Conservation (phyloP, 768 basidiomycete species). For the Lentinula aciculospora region DNA sequence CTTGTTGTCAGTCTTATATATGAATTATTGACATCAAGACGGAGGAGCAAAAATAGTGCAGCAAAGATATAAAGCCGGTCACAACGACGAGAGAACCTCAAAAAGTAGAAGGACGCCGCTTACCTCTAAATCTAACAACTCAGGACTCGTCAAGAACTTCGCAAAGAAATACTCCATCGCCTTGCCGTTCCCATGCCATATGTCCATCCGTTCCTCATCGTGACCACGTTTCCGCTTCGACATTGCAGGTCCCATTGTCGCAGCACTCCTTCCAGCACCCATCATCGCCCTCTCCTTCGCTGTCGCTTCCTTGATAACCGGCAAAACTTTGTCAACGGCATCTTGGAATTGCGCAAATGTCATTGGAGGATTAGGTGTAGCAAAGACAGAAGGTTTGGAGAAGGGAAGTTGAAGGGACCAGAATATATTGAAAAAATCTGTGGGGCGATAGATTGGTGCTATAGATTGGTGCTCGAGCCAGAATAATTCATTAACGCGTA, state of each 20-base stretch:
- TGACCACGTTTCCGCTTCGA: constrained; percentile 66
- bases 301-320: constrained; percentile 80
- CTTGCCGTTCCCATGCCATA: constrained; percentile 3
- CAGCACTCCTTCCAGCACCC: constrained; percentile 54
- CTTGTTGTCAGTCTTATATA: background rate
- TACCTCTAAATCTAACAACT: constrained; percentile 85
- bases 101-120: constrained; percentile 13
- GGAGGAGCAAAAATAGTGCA: too few relatives aligned
- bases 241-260: background rate
- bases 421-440: constrained; percentile 82
- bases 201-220: constrained; percentile 42
- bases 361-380: constrained; percentile 26
- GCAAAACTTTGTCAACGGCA: constrained; percentile 66
- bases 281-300: constrained; percentile 86
- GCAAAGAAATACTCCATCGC: constrained; percentile 83
- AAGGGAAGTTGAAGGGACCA: constrained; percentile 88
- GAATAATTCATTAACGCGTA: too few relatives aligned
- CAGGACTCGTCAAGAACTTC: constrained; percentile 86
- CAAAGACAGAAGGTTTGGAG: constrained; percentile 73
- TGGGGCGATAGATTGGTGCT: background rate
- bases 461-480: constrained; percentile 18
- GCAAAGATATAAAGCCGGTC: too few relatives aligned
- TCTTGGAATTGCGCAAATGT: constrained; percentile 64
- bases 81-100: too few relatives aligned
- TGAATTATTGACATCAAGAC: too few relatives aligned